phyloP scores from a whole-genome alignment of 2,329 filamentous ascomycete species.

The Neoascochyta sp. region DNA sequence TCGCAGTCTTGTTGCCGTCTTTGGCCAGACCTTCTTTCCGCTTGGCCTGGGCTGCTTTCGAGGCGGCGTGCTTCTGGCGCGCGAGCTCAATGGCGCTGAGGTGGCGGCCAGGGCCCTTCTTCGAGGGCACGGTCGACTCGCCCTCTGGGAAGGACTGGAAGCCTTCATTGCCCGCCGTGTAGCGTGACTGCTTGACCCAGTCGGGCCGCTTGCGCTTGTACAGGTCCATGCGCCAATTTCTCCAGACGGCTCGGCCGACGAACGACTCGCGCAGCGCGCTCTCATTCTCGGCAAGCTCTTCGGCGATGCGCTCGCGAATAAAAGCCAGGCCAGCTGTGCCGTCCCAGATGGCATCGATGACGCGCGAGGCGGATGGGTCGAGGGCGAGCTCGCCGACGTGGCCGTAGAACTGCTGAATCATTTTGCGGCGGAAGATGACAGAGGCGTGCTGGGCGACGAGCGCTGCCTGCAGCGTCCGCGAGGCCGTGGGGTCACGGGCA shows the following conservation, averaged over 20 bases:
- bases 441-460: constrained; percentile 54
- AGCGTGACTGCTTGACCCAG: constrained; percentile 61
- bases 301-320: constrained; percentile 64
- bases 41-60: constrained; percentile 39
- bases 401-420: constrained; percentile 61
- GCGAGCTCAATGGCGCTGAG: constrained; percentile 52
- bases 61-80: constrained; percentile 53
- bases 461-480: constrained; percentile 62
- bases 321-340: constrained; percentile 62
- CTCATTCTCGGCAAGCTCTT: constrained; percentile 60
- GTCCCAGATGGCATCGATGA: constrained; percentile 64
- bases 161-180: constrained; percentile 49
- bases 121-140: constrained; percentile 19
- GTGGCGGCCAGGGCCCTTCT: constrained; percentile 25
- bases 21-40: constrained; percentile 28
- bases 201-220: constrained; percentile 61
- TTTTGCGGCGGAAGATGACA: constrained; percentile 58
- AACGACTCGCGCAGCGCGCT: constrained; percentile 59
- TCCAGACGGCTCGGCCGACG: constrained; percentile 65
- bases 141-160: constrained; percentile 50
- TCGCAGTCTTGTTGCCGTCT: constrained; percentile 21
- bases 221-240: constrained; percentile 71
- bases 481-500: constrained; percentile 57
- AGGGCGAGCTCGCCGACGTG: constrained; percentile 59
- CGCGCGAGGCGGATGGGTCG: constrained; percentile 61